phyloP scores from a whole-genome alignment of 352 stramenopile species.

The Lagenidium giganteum region DNA sequence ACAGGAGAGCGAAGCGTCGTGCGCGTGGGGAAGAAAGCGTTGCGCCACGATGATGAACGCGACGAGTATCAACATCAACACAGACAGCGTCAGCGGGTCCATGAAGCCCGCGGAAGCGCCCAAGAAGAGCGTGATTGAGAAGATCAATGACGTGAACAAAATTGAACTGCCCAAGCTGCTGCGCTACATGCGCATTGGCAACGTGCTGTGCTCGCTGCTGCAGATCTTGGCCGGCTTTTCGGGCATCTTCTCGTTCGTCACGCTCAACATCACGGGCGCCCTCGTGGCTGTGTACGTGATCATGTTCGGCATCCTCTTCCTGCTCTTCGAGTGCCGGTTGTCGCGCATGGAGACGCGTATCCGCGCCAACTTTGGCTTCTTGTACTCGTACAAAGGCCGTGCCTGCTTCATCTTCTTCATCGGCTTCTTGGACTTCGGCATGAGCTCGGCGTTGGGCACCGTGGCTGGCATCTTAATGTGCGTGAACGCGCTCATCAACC shows the following conservation, averaged over 20 bases:
- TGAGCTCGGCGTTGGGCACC: conserved; percentile 72
- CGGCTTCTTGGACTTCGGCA: conserved; percentile 84
- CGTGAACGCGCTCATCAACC: conserved; percentile 83
- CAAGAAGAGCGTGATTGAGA: conserved; percentile 71
- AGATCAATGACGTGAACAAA: conserved; percentile 87
- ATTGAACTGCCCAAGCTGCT: conserved; percentile 87
- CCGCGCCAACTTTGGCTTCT: conserved; percentile 81
- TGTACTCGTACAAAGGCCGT: conserved; percentile 85
- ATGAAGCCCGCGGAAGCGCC: conserved; percentile 39
- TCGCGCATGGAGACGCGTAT: conserved; percentile 81
- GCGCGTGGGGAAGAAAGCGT: no score
- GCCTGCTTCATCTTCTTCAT: conserved; percentile 89
- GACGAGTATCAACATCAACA: conserved; percentile 73
- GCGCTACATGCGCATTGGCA: conserved; percentile 81
- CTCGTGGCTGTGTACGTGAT: conserved; percentile 88
- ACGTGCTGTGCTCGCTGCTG: conserved; percentile 78
- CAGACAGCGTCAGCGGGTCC: conserved; percentile 57
- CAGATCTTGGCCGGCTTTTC: conserved; percentile 79
- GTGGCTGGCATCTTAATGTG: conserved; percentile 80
- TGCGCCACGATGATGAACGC: conserved; percentile 64
- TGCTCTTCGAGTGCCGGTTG: conserved; percentile 86
- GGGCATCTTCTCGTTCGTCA: conserved; percentile 84
- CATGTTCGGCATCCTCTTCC: conserved; percentile 82
- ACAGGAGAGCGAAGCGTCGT: not conserved
- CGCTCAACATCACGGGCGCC: conserved; percentile 86